These are phyloP conservation scores for Phytophthora tubulina DNA, from an alignment of 352 stramenopile species.

Conservation along the genomic window DNA sequence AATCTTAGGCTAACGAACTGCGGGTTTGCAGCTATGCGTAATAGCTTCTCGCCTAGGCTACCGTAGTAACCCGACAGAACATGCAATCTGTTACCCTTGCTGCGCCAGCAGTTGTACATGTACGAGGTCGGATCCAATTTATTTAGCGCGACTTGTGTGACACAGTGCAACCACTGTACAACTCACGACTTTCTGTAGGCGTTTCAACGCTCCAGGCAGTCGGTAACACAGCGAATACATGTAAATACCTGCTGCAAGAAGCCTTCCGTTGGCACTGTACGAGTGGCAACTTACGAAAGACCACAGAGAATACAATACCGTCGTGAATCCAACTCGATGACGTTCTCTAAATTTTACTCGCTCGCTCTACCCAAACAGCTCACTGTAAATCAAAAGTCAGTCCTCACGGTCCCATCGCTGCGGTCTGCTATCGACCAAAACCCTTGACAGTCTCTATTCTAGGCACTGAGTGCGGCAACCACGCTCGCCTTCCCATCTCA, in stretches of 20 bases:
- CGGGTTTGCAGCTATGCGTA: too few relatives aligned
- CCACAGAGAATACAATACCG: too few relatives aligned
- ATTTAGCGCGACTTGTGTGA: slow-evolving; percentile 10
- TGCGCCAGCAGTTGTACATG: too few relatives aligned
- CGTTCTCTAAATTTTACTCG: neutral
- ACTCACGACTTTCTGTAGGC: slow-evolving; percentile 1
- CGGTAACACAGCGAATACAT: too few relatives aligned
- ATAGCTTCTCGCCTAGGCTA: too few relatives aligned
- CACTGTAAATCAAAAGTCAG: slow-evolving; percentile 1
- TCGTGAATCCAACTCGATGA: too few relatives aligned
- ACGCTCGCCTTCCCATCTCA: slow-evolving; percentile 11
- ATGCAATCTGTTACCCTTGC: too few relatives aligned
- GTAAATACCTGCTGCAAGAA: too few relatives aligned
- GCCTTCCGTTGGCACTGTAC: too few relatives aligned
- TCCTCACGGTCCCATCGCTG: slow-evolving; percentile 5
- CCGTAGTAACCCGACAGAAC: too few relatives aligned
- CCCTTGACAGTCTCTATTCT: slow-evolving; percentile 9
- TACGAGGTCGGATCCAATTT: neutral
- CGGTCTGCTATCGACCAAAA: neutral
- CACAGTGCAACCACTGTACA: neutral
- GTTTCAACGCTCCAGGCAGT: slow-evolving; percentile 1
- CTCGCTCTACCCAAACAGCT: neutral
- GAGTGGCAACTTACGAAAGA: too few relatives aligned
- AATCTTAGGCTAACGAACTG: too few relatives aligned
- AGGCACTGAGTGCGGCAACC: neutral